These are phyloP conservation scores for Bipolaris zeicola DNA, from an alignment of 2,329 filamentous ascomycete species.

Conservation along the genomic window DNA sequence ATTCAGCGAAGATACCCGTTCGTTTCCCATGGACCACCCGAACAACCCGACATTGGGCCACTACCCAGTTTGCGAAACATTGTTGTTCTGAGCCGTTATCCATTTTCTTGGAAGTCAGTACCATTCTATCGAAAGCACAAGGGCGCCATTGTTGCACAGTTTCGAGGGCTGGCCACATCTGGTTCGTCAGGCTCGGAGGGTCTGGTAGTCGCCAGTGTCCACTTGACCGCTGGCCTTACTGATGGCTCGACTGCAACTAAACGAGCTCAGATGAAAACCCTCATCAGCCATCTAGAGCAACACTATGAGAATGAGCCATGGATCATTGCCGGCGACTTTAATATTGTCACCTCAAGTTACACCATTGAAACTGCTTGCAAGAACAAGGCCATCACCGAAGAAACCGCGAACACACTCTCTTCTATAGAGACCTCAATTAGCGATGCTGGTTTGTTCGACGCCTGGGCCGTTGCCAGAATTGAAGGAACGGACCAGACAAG, in stretches of 20 bases:
- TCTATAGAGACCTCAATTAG: constrained; percentile 56
- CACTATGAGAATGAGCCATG: constrained; percentile 55
- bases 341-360: constrained; percentile 64
- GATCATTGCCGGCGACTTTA: constrained; percentile 69
- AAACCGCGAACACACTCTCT: constrained; percentile 53
- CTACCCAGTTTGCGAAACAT: constrained; percentile 66
- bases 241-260: constrained; percentile 64
- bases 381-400: constrained; percentile 59
- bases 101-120: constrained; percentile 63
- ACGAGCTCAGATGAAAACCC: constrained; percentile 59
- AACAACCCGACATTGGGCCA: constrained; percentile 58
- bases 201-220: constrained; percentile 62
- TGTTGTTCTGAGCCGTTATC: constrained; percentile 62
- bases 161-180: constrained; percentile 45
- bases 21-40: constrained; percentile 62
- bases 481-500: constrained; percentile 51
- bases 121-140: constrained; percentile 63
- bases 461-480: constrained; percentile 57
- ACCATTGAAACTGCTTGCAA: constrained; percentile 61
- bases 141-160: constrained; percentile 58
- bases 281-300: constrained; percentile 55
- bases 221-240: constrained; percentile 66
- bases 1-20: constrained; percentile 61
- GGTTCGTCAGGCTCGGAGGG: constrained; percentile 26
- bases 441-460: constrained; percentile 58